Evolutionary conservation across 345 rosid genomes (phyloP).

Genomic region (Atalantia buxifolia): DNA sequence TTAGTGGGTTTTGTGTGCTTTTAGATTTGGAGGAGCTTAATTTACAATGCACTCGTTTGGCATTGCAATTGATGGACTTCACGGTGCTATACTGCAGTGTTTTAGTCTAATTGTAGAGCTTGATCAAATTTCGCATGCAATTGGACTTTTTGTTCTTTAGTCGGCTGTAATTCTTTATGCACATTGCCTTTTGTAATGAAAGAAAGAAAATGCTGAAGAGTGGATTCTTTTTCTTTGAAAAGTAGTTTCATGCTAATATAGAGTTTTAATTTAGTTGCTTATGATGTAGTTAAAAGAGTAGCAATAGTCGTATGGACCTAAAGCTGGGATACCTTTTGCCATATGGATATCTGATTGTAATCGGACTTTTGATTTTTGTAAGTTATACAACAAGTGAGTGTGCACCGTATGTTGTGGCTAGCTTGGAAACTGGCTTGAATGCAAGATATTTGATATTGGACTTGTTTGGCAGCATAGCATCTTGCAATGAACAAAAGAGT

Average conservation of each 20-base stretch:
- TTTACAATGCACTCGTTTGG: background rate
- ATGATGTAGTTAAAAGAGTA: background rate
- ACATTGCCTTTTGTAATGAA: background rate
- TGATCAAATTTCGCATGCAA: background rate
- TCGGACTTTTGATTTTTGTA: background rate
- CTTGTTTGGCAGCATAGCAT: background rate
- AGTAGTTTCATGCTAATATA: background rate
- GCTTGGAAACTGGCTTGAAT: background rate
- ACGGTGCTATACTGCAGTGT: background rate
- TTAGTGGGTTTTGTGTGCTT: background rate
- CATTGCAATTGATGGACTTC: background rate
- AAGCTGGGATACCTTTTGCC: background rate
- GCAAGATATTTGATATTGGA: background rate
- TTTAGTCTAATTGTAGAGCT: background rate
- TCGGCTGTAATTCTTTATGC: background rate
- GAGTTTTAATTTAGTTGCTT: background rate
- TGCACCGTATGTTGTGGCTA: background rate
- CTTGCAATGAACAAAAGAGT: background rate
- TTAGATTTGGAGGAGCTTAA: background rate
- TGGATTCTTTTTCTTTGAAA: background rate
- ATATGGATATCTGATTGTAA: background rate
- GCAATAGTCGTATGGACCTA: background rate
- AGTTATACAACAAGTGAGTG: background rate
- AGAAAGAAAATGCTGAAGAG: background rate
- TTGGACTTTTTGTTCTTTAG: background rate